phyloP scores from a whole-genome alignment of 2,329 filamentous ascomycete genomes.

The Rhinocladiella mackenziei region DNA sequence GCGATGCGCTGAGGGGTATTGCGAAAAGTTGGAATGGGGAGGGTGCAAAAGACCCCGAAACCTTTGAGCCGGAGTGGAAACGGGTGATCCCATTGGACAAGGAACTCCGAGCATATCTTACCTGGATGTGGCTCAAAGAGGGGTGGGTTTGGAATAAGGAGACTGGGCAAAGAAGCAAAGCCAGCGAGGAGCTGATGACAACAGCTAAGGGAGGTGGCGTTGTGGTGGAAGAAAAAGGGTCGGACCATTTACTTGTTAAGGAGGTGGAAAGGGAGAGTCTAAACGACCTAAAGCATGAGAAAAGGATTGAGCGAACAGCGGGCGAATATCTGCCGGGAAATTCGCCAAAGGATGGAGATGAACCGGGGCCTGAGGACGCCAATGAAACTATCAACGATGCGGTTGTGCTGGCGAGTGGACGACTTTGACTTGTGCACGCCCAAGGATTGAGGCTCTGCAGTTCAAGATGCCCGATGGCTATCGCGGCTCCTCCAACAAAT shows the following conservation, averaged over 20 bases:
- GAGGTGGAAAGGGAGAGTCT: slow-evolving; percentile 9
- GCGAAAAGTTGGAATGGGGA: slow-evolving; percentile 64
- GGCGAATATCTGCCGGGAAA: slow-evolving; percentile 24
- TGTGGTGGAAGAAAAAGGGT: slow-evolving; percentile 41
- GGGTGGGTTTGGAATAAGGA: slow-evolving; percentile 75
- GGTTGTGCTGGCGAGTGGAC: too few relatives aligned
- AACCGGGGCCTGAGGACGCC: too few relatives aligned
- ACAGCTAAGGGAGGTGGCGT: slow-evolving; percentile 40
- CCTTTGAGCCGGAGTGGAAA: slow-evolving; percentile 87
- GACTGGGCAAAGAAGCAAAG: slow-evolving; percentile 54
- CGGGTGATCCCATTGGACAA: slow-evolving; percentile 73
- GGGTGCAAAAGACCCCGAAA: slow-evolving; percentile 35
- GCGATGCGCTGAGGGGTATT: slow-evolving; percentile 67
- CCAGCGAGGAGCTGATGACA: slow-evolving; percentile 39
- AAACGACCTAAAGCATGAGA: slow-evolving; percentile 7
- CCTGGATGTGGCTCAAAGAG: slow-evolving; percentile 89
- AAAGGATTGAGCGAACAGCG: slow-evolving; percentile 21
- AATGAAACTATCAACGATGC: too few relatives aligned
- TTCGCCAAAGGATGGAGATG: too few relatives aligned
- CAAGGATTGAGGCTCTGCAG: background rate
- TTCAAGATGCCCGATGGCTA: too few relatives aligned
- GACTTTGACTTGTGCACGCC: background rate
- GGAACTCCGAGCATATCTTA: slow-evolving; percentile 78
- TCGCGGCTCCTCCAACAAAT: too few relatives aligned
- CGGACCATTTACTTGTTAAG: slow-evolving; percentile 20